These are phyloP conservation scores for Aspergillus candidus DNA, from an alignment of 2,329 filamentous ascomycete genomes.

Conservation along the genomic window DNA sequence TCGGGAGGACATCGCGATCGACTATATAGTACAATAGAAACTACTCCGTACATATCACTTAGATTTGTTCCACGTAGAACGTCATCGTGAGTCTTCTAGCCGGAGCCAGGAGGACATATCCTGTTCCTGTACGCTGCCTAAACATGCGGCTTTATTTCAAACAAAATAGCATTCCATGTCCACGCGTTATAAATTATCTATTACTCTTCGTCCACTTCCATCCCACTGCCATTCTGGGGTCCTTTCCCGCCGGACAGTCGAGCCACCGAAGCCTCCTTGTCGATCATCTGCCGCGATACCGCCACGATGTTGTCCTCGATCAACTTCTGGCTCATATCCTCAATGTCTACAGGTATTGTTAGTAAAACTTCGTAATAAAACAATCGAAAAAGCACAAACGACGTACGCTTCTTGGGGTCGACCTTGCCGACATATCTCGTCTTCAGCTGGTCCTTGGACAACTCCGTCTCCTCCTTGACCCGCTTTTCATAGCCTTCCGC, in stretches of 20 bases:
- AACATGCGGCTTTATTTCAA: not conserved
- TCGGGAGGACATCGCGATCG: too few relatives aligned
- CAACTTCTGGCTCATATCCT: constrained; percentile 90
- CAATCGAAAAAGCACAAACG: not conserved
- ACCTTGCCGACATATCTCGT: constrained; percentile 98
- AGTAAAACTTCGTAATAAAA: constrained; percentile 10
- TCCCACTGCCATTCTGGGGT: constrained; percentile 46
- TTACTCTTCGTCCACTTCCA: constrained; percentile 64
- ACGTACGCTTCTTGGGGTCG: constrained; percentile 89
- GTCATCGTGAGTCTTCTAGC: too few relatives aligned
- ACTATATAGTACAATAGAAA: too few relatives aligned
- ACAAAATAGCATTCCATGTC: not conserved
- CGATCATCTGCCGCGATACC: constrained; percentile 98
- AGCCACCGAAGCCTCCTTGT: constrained; percentile 94
- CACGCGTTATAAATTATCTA: constrained; percentile 21
- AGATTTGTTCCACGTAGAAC: too few relatives aligned
- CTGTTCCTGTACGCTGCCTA: not conserved
- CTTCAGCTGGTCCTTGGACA: constrained; percentile 96
- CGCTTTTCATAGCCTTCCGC: constrained; percentile 98
- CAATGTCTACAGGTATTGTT: constrained; percentile 58
- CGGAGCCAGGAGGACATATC: too few relatives aligned
- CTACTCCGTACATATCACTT: too few relatives aligned
- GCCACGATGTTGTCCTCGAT: constrained; percentile 99
- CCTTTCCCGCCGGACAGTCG: constrained; percentile 46
- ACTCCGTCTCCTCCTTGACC: constrained; percentile 95